Conservation (phyloP, 495 filamentous ascomycete species). For the Xylaria scruposa region DNA sequence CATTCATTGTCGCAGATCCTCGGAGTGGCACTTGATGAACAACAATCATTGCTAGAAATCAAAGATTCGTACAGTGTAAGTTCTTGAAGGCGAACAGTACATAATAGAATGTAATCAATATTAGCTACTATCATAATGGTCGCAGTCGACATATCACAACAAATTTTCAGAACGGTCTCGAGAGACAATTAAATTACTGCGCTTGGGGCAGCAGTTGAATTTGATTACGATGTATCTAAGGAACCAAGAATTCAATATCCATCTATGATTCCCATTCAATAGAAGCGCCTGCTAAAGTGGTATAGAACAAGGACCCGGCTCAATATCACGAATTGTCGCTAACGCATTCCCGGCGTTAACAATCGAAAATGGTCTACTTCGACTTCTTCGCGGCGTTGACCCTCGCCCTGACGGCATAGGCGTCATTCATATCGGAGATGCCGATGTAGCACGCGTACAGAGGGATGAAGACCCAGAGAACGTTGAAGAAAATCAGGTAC, state of each 20-base stretch:
- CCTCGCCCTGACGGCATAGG: constrained; percentile 49
- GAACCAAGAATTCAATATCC: not conserved
- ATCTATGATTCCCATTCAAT: not conserved
- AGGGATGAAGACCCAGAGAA: constrained; percentile 84
- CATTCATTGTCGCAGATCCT: not conserved
- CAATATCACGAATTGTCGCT: not conserved
- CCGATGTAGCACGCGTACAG: constrained; percentile 76
- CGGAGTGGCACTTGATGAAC: not conserved
- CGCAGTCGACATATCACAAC: not conserved
- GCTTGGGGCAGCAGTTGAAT: not conserved
- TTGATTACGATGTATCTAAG: not conserved
- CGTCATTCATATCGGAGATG: constrained; percentile 63
- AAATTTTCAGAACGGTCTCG: not conserved
- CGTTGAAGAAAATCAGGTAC: constrained; percentile 92
- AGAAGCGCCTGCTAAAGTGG: not conserved
- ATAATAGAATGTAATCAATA: not conserved
- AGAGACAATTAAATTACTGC: not conserved
- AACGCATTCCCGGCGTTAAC: not conserved
- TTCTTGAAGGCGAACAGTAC: not conserved
- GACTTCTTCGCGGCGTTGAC: constrained; percentile 22
- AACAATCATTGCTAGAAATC: not conserved
- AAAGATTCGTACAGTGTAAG: not conserved
- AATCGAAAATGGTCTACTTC: constrained; percentile 5
- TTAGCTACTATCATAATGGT: not conserved
- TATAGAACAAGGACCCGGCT: not conserved